Conservation (phyloP, 1,139 yeast genomes). For the Taiozyma sp. region DNA sequence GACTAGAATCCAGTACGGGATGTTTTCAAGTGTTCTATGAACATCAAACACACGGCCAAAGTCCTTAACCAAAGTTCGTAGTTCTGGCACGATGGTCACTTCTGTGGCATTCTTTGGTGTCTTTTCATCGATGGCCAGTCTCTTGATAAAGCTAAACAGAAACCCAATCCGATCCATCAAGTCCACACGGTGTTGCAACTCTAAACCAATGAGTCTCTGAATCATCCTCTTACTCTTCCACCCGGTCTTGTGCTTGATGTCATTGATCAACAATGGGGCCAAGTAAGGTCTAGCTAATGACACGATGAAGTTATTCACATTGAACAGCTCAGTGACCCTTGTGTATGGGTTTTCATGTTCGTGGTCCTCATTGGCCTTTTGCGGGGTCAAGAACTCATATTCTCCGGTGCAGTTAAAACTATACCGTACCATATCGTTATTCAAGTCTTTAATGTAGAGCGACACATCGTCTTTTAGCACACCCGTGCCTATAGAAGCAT, state of each 20-base stretch:
- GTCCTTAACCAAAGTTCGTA: conserved; percentile 62
- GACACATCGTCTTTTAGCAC: conserved; percentile 57
- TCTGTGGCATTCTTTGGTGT: conserved; percentile 74
- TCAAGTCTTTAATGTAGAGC: conserved; percentile 65
- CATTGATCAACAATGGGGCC: conserved; percentile 84
- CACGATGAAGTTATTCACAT: conserved; percentile 87
- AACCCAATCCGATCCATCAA: conserved; percentile 77
- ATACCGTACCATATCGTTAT: conserved; percentile 47
- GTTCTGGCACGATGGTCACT: conserved; percentile 86
- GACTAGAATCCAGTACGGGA: conserved; percentile 83
- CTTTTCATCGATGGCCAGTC: conserved; percentile 84
- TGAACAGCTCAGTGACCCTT: conserved; percentile 83
- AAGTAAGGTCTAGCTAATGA: conserved; percentile 90
- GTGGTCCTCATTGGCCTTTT: conserved; percentile 34
- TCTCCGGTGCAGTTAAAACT: conserved; percentile 7
- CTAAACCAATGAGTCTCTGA: conserved; percentile 37
- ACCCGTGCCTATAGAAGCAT: conserved; percentile 61
- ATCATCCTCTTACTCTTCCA: conserved; percentile 32
- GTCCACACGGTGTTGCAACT: conserved; percentile 78
- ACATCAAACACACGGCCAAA: conserved; percentile 73
- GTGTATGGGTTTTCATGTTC: conserved; percentile 70
- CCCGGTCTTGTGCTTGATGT: conserved; percentile 55
- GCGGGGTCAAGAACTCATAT: conserved; percentile 39
- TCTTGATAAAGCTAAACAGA: conserved; percentile 62
- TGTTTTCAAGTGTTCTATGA: conserved; percentile 57